phyloP scores from a whole-genome alignment of 805 yeast genomes.

The Wickerhamiella siamensis region DNA sequence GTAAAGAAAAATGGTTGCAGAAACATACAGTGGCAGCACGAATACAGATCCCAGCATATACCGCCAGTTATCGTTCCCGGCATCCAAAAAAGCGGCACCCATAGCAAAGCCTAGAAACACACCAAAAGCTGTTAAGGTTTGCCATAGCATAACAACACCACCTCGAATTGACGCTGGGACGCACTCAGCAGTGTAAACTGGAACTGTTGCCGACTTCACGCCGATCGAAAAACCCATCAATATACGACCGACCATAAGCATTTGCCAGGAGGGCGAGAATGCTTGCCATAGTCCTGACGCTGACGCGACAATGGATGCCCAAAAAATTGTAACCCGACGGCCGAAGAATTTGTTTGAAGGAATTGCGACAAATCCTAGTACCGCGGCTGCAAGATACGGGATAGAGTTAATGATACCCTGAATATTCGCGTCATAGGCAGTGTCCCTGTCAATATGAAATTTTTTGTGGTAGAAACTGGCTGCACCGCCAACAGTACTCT shows the following conservation, averaged over 20 bases:
- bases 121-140: slow-evolving; percentile 55
- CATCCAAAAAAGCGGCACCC: slow-evolving; percentile 40
- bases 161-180: slow-evolving; percentile 46
- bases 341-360: slow-evolving; percentile 37
- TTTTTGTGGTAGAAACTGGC: slow-evolving; percentile 42
- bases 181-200: slow-evolving; percentile 48
- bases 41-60: slow-evolving; percentile 45
- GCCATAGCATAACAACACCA: slow-evolving; percentile 54
- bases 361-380: slow-evolving; percentile 28
- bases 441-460: slow-evolving; percentile 35
- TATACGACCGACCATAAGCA: slow-evolving; percentile 42
- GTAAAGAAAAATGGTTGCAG: slow-evolving; percentile 21
- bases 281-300: slow-evolving; percentile 33
- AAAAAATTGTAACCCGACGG: slow-evolving; percentile 42
- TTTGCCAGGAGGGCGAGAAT: slow-evolving; percentile 43
- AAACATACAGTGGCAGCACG: slow-evolving; percentile 40
- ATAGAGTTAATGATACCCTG: slow-evolving; percentile 55
- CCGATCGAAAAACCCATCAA: slow-evolving; percentile 50
- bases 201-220: slow-evolving; percentile 48
- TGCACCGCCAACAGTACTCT: slow-evolving; percentile 63
- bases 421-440: slow-evolving; percentile 24
- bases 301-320: slow-evolving; percentile 36
- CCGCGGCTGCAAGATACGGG: slow-evolving; percentile 52
- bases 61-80: slow-evolving; percentile 32
- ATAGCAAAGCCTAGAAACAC: slow-evolving; percentile 51